phyloP scores from a whole-genome alignment of 345 rosid species.

The Mercurialis annua region DNA sequence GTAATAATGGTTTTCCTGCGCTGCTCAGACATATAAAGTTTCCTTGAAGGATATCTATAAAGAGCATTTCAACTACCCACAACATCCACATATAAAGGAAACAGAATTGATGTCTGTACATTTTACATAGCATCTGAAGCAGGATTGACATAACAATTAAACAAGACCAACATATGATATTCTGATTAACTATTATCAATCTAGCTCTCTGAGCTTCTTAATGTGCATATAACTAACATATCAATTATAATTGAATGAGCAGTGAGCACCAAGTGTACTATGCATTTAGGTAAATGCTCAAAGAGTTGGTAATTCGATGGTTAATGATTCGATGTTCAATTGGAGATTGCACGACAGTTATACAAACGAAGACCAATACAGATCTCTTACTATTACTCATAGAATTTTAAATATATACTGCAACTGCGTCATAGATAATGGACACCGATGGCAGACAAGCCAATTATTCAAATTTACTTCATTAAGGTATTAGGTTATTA shows the following conservation, averaged over 20 bases:
- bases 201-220: neutral
- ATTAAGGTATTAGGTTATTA: neutral
- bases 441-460: neutral
- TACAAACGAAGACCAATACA: neutral
- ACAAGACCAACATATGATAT: neutral
- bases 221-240: neutral
- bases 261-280: too few species aligned
- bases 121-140: neutral
- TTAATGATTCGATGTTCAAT: neutral
- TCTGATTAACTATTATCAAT: neutral
- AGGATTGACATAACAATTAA: neutral
- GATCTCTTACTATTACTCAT: neutral
- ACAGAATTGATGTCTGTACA: neutral
- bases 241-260: neutral
- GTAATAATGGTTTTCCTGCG: neutral
- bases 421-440: neutral
- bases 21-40: neutral
- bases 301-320: neutral
- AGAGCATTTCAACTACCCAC: neutral
- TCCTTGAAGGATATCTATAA: neutral
- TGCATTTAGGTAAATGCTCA: neutral
- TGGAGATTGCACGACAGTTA: neutral
- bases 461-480: neutral
- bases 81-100: neutral
- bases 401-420: neutral